Conservation (phyloP, 2,329 filamentous ascomycete species). For the Colletotrichum eremochloae region DNA sequence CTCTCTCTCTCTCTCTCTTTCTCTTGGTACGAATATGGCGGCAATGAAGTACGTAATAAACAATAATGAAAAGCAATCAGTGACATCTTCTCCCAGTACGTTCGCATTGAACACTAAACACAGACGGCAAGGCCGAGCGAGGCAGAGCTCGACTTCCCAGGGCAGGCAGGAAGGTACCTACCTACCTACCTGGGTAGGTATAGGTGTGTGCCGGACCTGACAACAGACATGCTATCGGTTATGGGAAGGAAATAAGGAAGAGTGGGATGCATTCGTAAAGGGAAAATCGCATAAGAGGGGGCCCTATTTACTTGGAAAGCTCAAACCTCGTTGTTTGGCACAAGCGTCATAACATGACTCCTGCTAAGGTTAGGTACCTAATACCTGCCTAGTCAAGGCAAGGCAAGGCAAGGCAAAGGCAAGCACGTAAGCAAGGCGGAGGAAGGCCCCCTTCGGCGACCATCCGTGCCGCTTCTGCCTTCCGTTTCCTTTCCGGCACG, state of each 20-base stretch:
- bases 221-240: neutral
- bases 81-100: neutral
- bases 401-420: too few relatives aligned
- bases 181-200: too few relatives aligned
- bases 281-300: neutral
- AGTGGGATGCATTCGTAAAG: neutral
- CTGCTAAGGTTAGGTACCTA: neutral
- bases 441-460: constrained; percentile 2
- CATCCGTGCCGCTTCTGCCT: neutral
- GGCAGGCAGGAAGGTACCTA: neutral
- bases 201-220: neutral
- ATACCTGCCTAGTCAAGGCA: too few relatives aligned
- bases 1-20: neutral
- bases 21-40: neutral
- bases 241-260: neutral
- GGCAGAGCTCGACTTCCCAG: neutral
- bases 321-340: neutral
- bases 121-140: neutral
- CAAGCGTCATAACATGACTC: neutral
- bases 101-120: constrained; percentile 4
- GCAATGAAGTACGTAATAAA: too few relatives aligned
- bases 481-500: neutral
- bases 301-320: neutral
- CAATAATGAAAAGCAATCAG: neutral
- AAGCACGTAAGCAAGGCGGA: neutral